These are phyloP conservation scores for Neostapfia colusana DNA, from an alignment of 176 grass and related monocot genomes.

Conservation along the genomic window DNA sequence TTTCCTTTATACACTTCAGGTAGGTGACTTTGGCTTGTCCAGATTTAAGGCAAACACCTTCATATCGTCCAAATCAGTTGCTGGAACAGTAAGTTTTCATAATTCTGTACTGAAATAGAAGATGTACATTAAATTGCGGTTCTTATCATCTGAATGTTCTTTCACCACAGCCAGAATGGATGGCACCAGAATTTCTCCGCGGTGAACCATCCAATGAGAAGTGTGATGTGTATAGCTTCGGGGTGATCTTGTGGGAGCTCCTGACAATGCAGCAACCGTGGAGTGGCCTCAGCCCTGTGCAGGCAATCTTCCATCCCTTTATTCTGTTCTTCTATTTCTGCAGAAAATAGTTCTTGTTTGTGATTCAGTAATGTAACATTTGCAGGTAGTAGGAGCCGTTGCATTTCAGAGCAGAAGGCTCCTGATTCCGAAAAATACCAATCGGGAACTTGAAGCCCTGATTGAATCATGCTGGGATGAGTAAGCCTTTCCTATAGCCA, in stretches of 20 bases:
- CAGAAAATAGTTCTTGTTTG: background rate
- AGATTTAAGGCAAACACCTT: conserved; percentile 94
- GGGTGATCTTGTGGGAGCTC: conserved; percentile 92
- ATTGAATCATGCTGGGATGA: conserved; percentile 91
- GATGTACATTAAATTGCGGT: background rate
- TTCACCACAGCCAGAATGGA: conserved; percentile 80
- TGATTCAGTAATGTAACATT: conserved; percentile 6
- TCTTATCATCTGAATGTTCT: background rate
- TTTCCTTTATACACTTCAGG: conserved; percentile 51
- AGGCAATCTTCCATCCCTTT: conserved; percentile 40
- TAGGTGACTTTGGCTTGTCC: conserved; percentile 97
- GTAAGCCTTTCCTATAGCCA: conserved; percentile 43
- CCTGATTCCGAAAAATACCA: conserved; percentile 61
- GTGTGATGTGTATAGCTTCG: conserved; percentile 88
- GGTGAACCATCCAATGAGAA: conserved; percentile 91
- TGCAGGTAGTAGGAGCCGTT: conserved; percentile 87
- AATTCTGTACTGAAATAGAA: background rate
- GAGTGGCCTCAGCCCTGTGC: conserved; percentile 74
- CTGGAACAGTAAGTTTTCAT: conserved; percentile 75
- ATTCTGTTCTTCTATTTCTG: background rate
- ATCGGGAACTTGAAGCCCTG: conserved; percentile 60
- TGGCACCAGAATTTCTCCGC: conserved; percentile 89
- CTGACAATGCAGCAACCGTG: conserved; percentile 95
- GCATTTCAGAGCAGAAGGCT: conserved; percentile 92
- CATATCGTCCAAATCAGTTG: conserved; percentile 94